These are phyloP conservation scores for Amyloporia xantha DNA, from an alignment of 768 basidiomycete species.

Conservation along the genomic window DNA sequence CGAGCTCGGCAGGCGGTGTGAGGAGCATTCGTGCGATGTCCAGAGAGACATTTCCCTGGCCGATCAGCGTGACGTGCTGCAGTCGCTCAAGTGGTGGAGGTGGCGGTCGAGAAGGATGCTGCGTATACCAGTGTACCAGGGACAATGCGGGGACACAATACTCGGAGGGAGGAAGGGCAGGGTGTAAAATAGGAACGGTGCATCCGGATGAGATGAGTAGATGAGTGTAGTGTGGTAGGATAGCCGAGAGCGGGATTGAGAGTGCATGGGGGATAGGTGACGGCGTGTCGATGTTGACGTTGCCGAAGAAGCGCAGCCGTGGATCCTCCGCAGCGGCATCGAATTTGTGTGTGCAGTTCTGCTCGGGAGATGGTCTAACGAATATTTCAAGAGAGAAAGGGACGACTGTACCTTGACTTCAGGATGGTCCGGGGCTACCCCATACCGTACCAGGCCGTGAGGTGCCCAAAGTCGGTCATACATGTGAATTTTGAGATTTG, in stretches of 20 bases:
- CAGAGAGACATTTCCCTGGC: constrained; percentile 92
- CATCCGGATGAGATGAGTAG: constrained; percentile 86
- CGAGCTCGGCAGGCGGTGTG: constrained; percentile 54
- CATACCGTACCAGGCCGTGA: constrained; percentile 91
- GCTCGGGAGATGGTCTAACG: not conserved
- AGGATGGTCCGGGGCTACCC: constrained; percentile 97
- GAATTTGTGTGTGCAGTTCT: constrained; percentile 98
- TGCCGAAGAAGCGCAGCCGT: constrained; percentile 87
- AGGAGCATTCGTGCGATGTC: constrained; percentile 90
- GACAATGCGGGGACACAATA: constrained; percentile 68
- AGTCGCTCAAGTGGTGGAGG: constrained; percentile 54
- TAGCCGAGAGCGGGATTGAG: constrained; percentile 48
- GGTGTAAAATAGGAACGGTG: constrained; percentile 54
- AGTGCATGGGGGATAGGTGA: constrained; percentile 46
- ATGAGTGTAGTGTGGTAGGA: constrained; percentile 75
- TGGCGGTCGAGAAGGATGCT: constrained; percentile 62
- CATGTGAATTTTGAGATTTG: constrained; percentile 61
- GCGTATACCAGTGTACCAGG: constrained; percentile 95
- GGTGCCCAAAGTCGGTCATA: constrained; percentile 93
- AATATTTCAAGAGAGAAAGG: not conserved
- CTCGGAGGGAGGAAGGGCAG: constrained; percentile 40
- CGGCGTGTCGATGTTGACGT: constrained; percentile 53
- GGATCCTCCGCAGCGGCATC: constrained; percentile 73
- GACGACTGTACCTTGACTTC: constrained; percentile 91
- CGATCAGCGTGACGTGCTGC: constrained; percentile 76